phyloP scores from a whole-genome alignment of 768 basidiomycete species.

The Termitomyces sp. region DNA sequence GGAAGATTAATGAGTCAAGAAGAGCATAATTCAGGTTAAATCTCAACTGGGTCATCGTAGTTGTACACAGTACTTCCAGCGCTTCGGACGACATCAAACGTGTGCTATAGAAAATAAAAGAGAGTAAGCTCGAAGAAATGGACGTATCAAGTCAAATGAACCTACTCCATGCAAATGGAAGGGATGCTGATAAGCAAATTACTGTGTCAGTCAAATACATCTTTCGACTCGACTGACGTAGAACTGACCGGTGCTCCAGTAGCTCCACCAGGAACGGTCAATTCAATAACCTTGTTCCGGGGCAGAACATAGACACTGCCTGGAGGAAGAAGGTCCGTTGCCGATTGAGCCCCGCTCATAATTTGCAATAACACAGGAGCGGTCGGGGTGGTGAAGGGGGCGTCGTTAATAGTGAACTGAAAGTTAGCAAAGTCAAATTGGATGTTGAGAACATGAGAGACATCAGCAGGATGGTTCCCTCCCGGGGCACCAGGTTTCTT shows the following conservation, averaged over 20 bases:
- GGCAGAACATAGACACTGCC: conserved; percentile 44
- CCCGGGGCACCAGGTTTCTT: not conserved
- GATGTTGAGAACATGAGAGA: not conserved
- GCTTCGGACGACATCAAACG: not conserved
- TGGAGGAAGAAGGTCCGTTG: conserved; percentile 28
- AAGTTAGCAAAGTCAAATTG: not conserved
- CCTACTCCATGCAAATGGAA: not conserved
- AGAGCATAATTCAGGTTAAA: not conserved
- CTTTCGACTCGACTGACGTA: not conserved
- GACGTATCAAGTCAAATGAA: not conserved
- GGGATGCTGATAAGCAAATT: not conserved
- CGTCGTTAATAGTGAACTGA: not conserved
- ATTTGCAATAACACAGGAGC: conserved; percentile 3
- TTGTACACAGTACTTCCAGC: conserved; percentile 1
- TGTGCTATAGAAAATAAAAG: not conserved
- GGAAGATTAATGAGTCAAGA: not conserved
- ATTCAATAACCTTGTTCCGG: conserved; percentile 42
- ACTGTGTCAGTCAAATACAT: conserved; percentile 4
- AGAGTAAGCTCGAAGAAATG: not conserved
- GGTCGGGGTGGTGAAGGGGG: not conserved
- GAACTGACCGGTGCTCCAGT: conserved; percentile 29
- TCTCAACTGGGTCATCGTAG: not conserved
- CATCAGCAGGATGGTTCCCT: conserved; percentile 2
- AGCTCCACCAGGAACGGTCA: conserved; percentile 37
- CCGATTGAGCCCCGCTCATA: conserved; percentile 1